A percentile compares a stretch with the other conserved stretches of the same genome.
These are phyloP conservation scores for Pythium guiyangense DNA, from an alignment of 352 stramenopile genomes.

Conservation along the genomic window DNA sequence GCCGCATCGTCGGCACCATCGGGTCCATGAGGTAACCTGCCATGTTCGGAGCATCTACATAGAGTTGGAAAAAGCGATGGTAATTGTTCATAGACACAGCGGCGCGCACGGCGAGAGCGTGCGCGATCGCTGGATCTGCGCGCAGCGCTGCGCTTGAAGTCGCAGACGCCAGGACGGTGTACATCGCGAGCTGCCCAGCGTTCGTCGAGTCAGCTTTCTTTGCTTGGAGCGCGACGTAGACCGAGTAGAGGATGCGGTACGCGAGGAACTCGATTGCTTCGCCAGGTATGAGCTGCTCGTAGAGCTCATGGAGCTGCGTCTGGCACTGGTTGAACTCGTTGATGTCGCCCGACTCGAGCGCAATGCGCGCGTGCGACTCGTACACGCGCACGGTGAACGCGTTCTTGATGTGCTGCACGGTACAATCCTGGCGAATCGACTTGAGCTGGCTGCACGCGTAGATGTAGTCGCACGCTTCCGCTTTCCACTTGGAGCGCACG, in stretches of 20 bases:
- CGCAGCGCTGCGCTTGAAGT: conserved; percentile 34
- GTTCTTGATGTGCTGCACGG: conserved; percentile 96
- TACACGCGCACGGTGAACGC: conserved; percentile 97
- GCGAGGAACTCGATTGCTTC: conserved; percentile 81
- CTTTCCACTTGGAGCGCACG: conserved; percentile 87
- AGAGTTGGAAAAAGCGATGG: conserved; percentile 87
- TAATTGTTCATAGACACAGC: conserved; percentile 85
- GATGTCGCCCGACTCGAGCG: conserved; percentile 93
- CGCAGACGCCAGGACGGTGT: conserved; percentile 63
- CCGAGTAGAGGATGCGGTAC: conserved; percentile 88
- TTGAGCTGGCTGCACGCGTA: conserved; percentile 98
- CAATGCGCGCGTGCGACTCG: conserved; percentile 95
- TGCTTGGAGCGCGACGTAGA: conserved; percentile 86
- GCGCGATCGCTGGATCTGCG: conserved; percentile 43
- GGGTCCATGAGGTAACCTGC: conserved; percentile 88
- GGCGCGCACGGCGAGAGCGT: conserved; percentile 76
- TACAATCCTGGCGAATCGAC: conserved; percentile 98
- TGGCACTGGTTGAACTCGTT: conserved; percentile 96
- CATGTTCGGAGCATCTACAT: conserved; percentile 86
- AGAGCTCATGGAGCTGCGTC: conserved; percentile 86
- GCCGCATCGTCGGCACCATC: conserved; percentile 77
- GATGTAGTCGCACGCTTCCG: conserved; percentile 87
- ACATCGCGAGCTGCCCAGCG: conserved; percentile 82
- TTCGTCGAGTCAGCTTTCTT: conserved; percentile 81
- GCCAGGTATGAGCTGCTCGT: conserved; percentile 72